Percentiles rank a stretch among this genome's conserved stretches.
Evolutionary conservation across 768 basidiomycete genomes (phyloP).

Genomic region (Trametes villosa): DNA sequence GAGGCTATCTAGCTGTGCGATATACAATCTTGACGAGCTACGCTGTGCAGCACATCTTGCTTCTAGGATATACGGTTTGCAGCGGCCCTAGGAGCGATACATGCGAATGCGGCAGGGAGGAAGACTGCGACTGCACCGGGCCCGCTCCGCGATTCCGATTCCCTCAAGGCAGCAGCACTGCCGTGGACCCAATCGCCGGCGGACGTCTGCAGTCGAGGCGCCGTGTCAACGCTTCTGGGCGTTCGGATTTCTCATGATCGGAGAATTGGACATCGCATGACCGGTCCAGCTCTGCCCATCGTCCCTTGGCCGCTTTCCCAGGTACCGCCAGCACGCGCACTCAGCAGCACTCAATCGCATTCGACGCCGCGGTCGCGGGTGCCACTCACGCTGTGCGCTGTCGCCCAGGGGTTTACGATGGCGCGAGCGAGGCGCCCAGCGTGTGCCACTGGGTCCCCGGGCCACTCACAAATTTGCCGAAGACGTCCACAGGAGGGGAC

Average conservation of each 20-base stretch:
- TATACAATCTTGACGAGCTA: too few species aligned
- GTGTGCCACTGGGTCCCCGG: background rate
- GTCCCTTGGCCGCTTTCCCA: constrained; percentile 5
- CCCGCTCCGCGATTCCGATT: constrained; percentile 7
- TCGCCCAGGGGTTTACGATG: background rate
- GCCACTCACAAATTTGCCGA: constrained; percentile 5
- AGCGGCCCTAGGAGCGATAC: too few species aligned
- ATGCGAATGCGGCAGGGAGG: background rate
- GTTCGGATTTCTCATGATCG: constrained; percentile 26
- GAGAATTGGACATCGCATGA: constrained; percentile 25
- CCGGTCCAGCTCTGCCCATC: constrained; percentile 10
- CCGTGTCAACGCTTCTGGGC: constrained; percentile 17
- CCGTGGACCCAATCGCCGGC: constrained; percentile 12
- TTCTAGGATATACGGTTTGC: background rate
- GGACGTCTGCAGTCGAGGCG: constrained; percentile 15
- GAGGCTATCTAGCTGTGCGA: too few species aligned
- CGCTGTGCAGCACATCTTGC: too few species aligned
- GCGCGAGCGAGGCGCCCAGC: background rate
- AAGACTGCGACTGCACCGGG: constrained; percentile 13
- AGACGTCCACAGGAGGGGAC: constrained; percentile 1
- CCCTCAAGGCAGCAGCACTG: constrained; percentile 5
- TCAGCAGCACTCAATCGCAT: background rate
- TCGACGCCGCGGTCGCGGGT: background rate
- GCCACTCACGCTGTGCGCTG: too few species aligned
- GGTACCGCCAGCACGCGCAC: background rate